Base-by-base conservation (phyloP, 2,329 filamentous ascomycete species). In the Corniculantispora saksenae region DNA sequence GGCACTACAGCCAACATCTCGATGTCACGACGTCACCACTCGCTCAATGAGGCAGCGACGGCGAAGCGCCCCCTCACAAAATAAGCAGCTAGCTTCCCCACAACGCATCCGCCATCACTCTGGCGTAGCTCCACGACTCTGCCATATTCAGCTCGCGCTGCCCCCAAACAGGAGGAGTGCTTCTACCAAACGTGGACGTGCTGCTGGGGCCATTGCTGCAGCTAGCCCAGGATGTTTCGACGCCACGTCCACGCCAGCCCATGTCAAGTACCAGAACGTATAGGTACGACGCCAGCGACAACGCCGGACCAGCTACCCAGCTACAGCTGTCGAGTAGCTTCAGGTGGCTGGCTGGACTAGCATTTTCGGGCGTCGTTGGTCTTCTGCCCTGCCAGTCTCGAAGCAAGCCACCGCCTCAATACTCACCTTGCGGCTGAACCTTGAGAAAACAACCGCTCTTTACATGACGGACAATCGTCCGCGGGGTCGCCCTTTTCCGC, bases 161-260 rank as follows among this genome's bases (percentile, higher is more conserved):
- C 43, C 45, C 3, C 47, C 25, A 43, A 61, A 27, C 47, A 53
- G 47, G 45, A 32, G 48, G 10, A 29, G 48, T 45, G 35, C 48
- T 48, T 29, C 35, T 40, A 17, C 45, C 47, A 61, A 61, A 54
- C 48, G 35, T 38, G 35, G 48, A 29, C 19, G 27, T 29, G 58
- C 45, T 48, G 43, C 38, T 54, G 59, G 10, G 40, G 5, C 50
- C 27, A 2, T 8, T 7, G 25, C 12, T 45, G 38, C 59, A 35
- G 59, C 59, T 62, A 23, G 19, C 17, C 59, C 13, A n/a, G 50
- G 59, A 55, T 62, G 38, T 62, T 62, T 62, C 50, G 59, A 62
- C 59, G 59, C 59, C 59, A 55, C 25, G 48, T 27, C 48, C n/a
- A 51, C 45, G 45, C 48, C 10, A 3, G 38, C 19, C 35, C 50